Conservation (phyloP, 169 alveolate species). For the Eimeria nieschulzi region DNA sequence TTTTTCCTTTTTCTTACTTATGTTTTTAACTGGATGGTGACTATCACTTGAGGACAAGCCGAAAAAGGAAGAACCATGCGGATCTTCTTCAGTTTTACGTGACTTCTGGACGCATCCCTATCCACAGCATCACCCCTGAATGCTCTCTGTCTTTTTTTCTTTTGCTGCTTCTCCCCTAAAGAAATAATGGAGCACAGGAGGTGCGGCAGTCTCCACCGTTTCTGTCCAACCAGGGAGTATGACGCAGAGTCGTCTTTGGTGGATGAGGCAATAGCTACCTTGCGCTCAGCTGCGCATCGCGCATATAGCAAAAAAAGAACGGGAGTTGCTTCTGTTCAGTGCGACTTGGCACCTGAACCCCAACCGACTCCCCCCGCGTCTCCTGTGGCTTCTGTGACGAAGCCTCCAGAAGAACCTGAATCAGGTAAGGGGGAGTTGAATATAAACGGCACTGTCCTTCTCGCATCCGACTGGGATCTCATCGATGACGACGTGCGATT, state of each 20-base stretch:
- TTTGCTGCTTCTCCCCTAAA: background rate
- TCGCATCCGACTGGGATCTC: background rate
- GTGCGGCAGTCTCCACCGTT: conserved; percentile 21
- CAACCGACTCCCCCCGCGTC: background rate
- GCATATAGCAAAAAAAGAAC: background rate
- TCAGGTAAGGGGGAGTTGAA: conserved; percentile 1
- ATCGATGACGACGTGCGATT: conserved; percentile 33
- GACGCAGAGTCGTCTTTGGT: conserved; percentile 13
- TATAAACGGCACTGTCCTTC: background rate
- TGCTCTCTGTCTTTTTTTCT: background rate
- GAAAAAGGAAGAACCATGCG: no score
- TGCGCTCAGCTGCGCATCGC: conserved; percentile 22
- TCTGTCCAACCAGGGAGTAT: background rate
- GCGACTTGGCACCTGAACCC: background rate
- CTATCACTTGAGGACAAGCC: no score
- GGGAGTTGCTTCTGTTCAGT: conserved; percentile 12
- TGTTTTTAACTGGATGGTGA: no score
- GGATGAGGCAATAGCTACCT: conserved; percentile 28
- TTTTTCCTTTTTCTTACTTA: no score
- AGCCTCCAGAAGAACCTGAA: background rate
- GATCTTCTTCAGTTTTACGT: no score
- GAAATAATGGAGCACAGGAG: background rate
- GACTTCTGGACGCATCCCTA: no score
- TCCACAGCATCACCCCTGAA: no score
- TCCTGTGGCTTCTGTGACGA: background rate